Evolutionary conservation across 169 alveolate genomes (phyloP), one percentile per base, ranked within the genome.

Genomic region (Plasmodium relictum): DNA sequence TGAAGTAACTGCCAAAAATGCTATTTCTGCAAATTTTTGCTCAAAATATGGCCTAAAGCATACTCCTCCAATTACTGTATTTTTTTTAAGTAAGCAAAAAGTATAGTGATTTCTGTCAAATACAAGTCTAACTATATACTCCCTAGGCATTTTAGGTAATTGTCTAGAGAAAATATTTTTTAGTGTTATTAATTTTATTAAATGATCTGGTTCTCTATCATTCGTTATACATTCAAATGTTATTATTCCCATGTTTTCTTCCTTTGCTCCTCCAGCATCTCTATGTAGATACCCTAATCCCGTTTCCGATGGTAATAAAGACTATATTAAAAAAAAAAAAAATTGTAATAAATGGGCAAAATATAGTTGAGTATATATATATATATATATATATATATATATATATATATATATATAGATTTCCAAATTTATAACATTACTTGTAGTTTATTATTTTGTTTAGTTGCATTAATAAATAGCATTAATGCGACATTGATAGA

Each of bases 141-240:
- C 99, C 83, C 99, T 94, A 41, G 99, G 99, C 99, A 98, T 98
- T 92, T 98, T 97, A 6, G 99, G 99, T 20, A 98, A 95, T 88
- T 98, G 99, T 41, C 99, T 97, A 14, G 99, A 97, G 72, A 98
- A 97, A 16, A 98, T 98, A 76, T 97, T 97, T 92, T 98, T 98
- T 22, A 98, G 94, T 14, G 99, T 97, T 37, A 98, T 96, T 31
- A 98, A 92, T 61, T 95, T 94, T 56, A 94, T 95, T 87, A 97
- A 78, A 69, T 96, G 97, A 50, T 95, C 97, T 16, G 98, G 98
- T 66, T 93, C 95, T 18, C 99, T 92, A 70, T 97, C 99, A 83
- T 97, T 97, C 37, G 98, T 97, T 48, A 97, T 93, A 52, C 98
- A 96, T 44, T 96, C 98, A 70, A 96, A 96, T 14, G 96, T 92